Evolutionary conservation across 1,284 basidiomycete species (phyloP), one percentile per base, ranked within the genome.

Genomic region (Moesziomyces parantarcticus): DNA sequence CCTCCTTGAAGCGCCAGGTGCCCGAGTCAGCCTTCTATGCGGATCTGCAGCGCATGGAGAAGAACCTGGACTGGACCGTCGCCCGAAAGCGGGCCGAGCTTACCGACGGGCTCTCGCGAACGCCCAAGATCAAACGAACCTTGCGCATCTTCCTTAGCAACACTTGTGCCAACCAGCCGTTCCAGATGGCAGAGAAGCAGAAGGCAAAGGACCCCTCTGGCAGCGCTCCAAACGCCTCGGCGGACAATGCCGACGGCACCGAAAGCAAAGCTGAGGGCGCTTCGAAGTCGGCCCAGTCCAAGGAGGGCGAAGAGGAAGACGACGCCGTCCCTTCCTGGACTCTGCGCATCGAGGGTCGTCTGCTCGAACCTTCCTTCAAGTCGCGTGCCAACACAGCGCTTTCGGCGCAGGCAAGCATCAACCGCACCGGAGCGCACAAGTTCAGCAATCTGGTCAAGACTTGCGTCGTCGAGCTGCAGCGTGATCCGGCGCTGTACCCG

Each of bases 1-100:
- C 49, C 87, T 94, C 77, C 88, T 90, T 20, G 91, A 96, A 84
- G 58, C 59, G 76, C n/a, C 73, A 75, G 34, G 72, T 83, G 26
- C 80, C 79, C 20, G 81, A 83, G 55, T 81, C 92, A 22, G 88
- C 88, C 55, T 92, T 96, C 87, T 98, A 97, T 84, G 88, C 89
- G 60, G 90, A 92, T 78, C 87, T 98, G 32, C 86, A 95, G 47
- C 90, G 92, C 64, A 92, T 93, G 88, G 95, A 97, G 84, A 88
- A 92, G 67, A 92, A 91, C 83, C 87, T 98, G 11, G 95, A 98
- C 85, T 98, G 96, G 96, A 96, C 93, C 6, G 90, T 97, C 85
- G 90, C 90, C 75, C 87, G 96, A 73, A 97, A 97, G 84, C 90
- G 89, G 72, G 91, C 92, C 13, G 96, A 98, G 82, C 89, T 83